These are phyloP conservation scores for Colletotrichum euphorbiae DNA, from an alignment of 2,329 filamentous ascomycete species.

Conservation along the genomic window DNA sequence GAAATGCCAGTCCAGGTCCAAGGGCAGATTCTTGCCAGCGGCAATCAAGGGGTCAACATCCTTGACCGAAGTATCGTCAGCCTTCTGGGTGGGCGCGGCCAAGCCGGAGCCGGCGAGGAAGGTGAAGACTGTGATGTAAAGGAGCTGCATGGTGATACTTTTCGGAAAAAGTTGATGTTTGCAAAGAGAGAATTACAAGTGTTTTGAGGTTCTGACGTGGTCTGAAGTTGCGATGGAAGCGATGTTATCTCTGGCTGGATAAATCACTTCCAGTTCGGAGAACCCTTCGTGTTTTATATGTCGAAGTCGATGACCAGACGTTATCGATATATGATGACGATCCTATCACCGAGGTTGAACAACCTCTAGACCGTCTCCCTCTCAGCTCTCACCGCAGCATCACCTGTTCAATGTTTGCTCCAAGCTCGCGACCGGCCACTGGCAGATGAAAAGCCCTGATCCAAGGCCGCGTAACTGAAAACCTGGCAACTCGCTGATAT, in stretches of 20 bases:
- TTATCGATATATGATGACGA: background rate
- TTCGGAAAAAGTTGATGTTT: background rate
- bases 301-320: background rate
- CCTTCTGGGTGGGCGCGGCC: constrained; percentile 1
- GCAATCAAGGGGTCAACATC: constrained; percentile 33
- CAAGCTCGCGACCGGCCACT: background rate
- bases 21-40: constrained; percentile 25
- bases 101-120: constrained; percentile 15
- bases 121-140: constrained; percentile 23
- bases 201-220: background rate
- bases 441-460: background rate
- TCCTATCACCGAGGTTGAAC: background rate
- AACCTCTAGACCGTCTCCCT: background rate
- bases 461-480: constrained; percentile 12
- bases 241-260: too few species aligned
- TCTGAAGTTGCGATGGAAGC: background rate
- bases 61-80: background rate
- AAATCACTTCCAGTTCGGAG: too few species aligned
- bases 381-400: background rate
- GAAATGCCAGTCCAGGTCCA: constrained; percentile 16
- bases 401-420: constrained; percentile 22
- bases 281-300: background rate
- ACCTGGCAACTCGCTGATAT: background rate
- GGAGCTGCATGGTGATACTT: constrained; percentile 14
- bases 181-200: background rate